phyloP scores from a whole-genome alignment of 2,329 filamentous ascomycete species.

The Aspergillus pseudonomiae region DNA sequence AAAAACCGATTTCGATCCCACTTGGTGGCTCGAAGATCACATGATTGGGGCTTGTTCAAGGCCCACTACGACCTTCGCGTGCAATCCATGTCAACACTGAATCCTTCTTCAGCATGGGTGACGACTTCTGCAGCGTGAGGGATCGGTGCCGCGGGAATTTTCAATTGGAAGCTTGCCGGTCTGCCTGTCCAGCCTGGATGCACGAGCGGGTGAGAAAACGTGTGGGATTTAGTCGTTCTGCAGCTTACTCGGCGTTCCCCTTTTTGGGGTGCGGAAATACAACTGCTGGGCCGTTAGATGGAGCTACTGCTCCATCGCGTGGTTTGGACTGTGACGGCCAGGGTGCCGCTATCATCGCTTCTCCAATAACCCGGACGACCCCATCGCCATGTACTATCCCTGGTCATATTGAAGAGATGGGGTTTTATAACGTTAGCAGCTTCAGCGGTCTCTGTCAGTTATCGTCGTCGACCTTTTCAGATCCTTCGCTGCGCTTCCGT shows the following conservation, averaged over 20 bases:
- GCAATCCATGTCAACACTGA: neutral
- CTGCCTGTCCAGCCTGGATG: slow-evolving; percentile 4
- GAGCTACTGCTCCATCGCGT: slow-evolving; percentile 4
- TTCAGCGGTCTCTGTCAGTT: slow-evolving; percentile 5
- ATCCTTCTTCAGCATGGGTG: slow-evolving; percentile 4
- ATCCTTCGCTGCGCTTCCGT: neutral
- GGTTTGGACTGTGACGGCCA: neutral
- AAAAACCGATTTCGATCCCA: neutral
- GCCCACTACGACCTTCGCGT: slow-evolving; percentile 8
- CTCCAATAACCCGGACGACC: neutral
- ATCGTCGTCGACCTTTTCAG: neutral
- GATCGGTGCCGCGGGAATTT: neutral
- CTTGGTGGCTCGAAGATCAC: slow-evolving; percentile 13
- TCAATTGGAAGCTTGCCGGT: slow-evolving; percentile 14
- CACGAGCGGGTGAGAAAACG: neutral
- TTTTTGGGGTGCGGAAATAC: slow-evolving; percentile 2
- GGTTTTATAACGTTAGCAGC: neutral
- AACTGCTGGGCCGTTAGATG: slow-evolving; percentile 1
- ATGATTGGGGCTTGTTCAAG: slow-evolving; percentile 15
- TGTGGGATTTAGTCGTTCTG: slow-evolving; percentile 1
- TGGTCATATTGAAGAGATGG: neutral
- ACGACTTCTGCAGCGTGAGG: slow-evolving; percentile 7
- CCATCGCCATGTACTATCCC: neutral
- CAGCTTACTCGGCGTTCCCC: slow-evolving; percentile 5
- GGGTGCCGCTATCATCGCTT: neutral